These are phyloP conservation scores for Beauveria scarabaeidicola DNA, from an alignment of 2,329 filamentous ascomycete genomes.

Conservation along the genomic window DNA sequence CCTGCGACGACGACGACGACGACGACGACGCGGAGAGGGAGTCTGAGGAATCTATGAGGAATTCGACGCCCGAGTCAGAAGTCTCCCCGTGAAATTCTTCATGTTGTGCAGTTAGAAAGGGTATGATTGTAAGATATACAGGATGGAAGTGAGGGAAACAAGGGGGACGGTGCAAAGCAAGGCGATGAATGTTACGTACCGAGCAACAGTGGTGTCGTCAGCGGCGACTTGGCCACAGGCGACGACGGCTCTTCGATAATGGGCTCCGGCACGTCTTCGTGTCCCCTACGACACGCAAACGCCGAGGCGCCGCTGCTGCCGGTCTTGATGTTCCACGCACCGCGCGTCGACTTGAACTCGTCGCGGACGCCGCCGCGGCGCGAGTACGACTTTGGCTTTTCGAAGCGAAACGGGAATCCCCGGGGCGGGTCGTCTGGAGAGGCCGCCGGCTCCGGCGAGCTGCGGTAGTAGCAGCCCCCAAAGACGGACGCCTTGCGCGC, in stretches of 20 bases:
- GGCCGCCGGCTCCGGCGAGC: not conserved
- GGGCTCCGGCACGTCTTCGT: conserved; percentile 21
- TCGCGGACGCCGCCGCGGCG: not conserved
- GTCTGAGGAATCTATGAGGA: conserved; percentile 1
- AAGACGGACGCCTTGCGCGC: not conserved
- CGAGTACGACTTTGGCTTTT: not conserved
- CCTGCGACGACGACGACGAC: not conserved
- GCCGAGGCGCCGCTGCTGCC: not conserved
- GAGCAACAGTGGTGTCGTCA: conserved; percentile 19
- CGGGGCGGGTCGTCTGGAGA: not conserved
- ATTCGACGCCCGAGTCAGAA: conserved; percentile 10
- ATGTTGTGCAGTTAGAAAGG: not conserved
- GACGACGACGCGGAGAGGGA: not conserved
- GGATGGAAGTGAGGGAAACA: not conserved
- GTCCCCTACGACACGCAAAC: not conserved
- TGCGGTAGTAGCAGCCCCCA: not conserved
- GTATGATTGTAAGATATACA: too few species aligned
- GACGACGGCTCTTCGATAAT: conserved; percentile 28
- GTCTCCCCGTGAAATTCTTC: conserved; percentile 2
- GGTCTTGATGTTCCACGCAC: conserved; percentile 8
- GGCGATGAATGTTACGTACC: conserved; percentile 18
- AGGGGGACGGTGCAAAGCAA: not conserved
- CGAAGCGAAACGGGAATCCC: not conserved
- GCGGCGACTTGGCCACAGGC: conserved; percentile 16
- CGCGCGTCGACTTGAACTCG: conserved; percentile 1